A percentile compares a stretch with the other conserved stretches of the same genome.
These are phyloP conservation scores for Insectozyma bohioensis DNA, from an alignment of 1,139 yeast genomes.

Conservation along the genomic window DNA sequence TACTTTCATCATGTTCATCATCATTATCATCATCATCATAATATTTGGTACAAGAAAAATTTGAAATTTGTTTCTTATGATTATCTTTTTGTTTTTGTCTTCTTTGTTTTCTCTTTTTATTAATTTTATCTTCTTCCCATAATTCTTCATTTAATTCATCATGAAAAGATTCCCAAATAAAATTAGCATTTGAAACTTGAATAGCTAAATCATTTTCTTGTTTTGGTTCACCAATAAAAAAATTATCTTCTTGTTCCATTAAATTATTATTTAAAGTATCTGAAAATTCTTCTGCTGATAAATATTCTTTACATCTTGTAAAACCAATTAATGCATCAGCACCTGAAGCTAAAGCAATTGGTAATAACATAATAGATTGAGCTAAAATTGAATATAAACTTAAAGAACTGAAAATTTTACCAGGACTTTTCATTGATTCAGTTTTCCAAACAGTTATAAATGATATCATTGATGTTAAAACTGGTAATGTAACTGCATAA, in stretches of 20 bases:
- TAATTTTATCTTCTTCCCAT: constrained; percentile 25
- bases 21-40: constrained; percentile 4
- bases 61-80: constrained; percentile 10
- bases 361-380: constrained; percentile 51
- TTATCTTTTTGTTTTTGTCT: constrained; percentile 12
- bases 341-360: constrained; percentile 53
- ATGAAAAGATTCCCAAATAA: constrained; percentile 36
- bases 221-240: constrained; percentile 18
- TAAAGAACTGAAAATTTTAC: constrained; percentile 50
- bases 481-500: constrained; percentile 47
- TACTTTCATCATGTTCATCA: constrained; percentile 1
- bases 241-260: constrained; percentile 16
- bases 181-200: constrained; percentile 31
- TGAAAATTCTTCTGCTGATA: constrained; percentile 39
- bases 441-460: constrained; percentile 47
- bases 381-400: constrained; percentile 53
- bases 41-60: constrained; percentile 1
- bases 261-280: constrained; percentile 23
- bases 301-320: constrained; percentile 43
- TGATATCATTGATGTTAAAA: constrained; percentile 40
- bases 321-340: constrained; percentile 57
- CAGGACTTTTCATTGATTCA: constrained; percentile 35
- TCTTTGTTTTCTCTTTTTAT: constrained; percentile 15
- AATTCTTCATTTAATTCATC: constrained; percentile 26
- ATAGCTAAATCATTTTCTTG: constrained; percentile 18